Base-by-base conservation (phyloP, 1,284 basidiomycete species). In the Paramarasmius palmivorus region DNA sequence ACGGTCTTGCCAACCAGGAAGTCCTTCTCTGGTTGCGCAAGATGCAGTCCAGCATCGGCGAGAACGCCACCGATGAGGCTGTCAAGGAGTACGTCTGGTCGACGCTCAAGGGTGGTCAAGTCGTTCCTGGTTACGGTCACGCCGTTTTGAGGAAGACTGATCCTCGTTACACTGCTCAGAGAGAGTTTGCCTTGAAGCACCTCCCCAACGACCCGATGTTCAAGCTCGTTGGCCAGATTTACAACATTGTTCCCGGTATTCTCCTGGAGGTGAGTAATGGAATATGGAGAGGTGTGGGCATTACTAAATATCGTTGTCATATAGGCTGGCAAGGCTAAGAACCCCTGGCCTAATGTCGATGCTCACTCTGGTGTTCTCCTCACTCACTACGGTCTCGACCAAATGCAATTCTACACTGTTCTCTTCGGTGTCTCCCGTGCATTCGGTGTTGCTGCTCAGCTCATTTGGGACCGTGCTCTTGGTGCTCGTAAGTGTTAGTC, bases 61-160 rank as follows among this genome's bases (percentile, higher is more conserved):
- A 89, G 66, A 79, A 87, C 62, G 84, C 92, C 25, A 81, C 83
- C 37, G 90, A 95, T 64, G 92, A 93, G 58, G 85, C 89, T 47
- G 90, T 98, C 65, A 89, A 87, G 72, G 87, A 96, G 68, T 95
- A 95, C 71, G 89, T 96, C 64, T 96, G 94, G 94, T 82, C 86
- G 32, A 95, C 93, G 38, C 80, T 98, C 65, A 95, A 95, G 72
- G 77, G 78, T 59, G 95, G 95, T 19, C 90, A 94, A 69, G 95
- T 97, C 65, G 90, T 97, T 53, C 94, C 94, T 49, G 94, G 94
- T 51, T 95, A 95, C 67, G 95, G 95, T 50, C 96, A 98, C 76
- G 95, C 96, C 63, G 95, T 99, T 49, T 81, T 99, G 58, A 84
- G 95, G 71, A 96, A 96, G 84, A 95, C 94, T 41, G 96, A 99